Evolutionary conservation across 2,329 filamentous ascomycete species (phyloP), one percentile per base, ranked within the genome.

Genomic region (Apiospora malaysiana): DNA sequence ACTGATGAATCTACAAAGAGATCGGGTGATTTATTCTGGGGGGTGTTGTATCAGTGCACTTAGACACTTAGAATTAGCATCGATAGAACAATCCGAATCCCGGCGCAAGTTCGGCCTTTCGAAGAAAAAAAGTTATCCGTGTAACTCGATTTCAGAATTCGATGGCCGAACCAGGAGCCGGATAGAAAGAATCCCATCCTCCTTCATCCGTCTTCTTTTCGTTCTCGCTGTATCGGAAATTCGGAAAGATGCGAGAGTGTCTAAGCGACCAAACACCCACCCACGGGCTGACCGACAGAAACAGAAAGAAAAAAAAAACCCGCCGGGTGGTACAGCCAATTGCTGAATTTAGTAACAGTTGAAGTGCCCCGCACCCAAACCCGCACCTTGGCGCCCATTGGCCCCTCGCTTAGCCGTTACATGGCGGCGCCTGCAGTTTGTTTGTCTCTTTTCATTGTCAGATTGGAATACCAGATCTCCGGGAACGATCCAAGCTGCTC

Each of bases 281-380:
- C 32, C 51, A 59, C 56, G 56, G 56, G 32, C 56, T 40, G 56
- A n/a, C 56, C 56, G 56, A 63, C 56, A 40, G 21, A 63, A 40
- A 59, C 46, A n/a, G 21, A 47, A 47, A 25, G 32, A 32, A 37
- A 18, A n/a, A 47, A 47, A 47, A 49, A 27, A n/a, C n/a, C n/a
- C n/a, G n/a, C n/a, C n/a, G n/a, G n/a, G 56, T 63, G 27, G 56
- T 40, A 18, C 32, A 63, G 23, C 18, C 8, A n/a, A 6, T 12
- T n/a, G 56, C 56, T 40, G 56, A 40, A 63, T 40, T 63, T 63
- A 63, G 56, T 14, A 63, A 40, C 56, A 63, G 10, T n/a, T n/a
- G n/a, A 32, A 32, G 32, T 3, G 42, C 42, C 12, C 51, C 51
- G 51, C 51, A 37, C 21, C 27, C 43, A 43, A 46, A 8, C 45